Conservation (phyloP, 2,329 filamentous ascomycete species). For the Phoma sp. region DNA sequence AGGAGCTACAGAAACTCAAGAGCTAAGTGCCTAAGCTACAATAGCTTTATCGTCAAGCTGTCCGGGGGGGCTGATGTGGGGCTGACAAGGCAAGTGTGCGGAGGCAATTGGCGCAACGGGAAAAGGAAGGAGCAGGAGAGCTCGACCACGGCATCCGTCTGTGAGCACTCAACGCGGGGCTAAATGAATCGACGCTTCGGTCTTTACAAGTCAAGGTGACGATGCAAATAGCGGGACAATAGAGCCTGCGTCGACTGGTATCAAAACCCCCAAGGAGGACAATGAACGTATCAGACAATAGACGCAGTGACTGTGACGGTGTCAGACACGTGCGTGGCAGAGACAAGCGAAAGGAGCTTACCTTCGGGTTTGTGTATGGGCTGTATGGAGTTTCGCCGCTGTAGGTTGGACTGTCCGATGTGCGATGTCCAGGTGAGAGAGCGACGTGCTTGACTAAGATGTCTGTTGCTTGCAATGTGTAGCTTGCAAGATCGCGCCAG, state of each 20-base stretch:
- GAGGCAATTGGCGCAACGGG: slow-evolving; percentile 8
- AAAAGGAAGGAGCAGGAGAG: slow-evolving; percentile 4
- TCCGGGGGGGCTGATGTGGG: neutral
- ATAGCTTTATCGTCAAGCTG: neutral
- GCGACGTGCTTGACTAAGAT: neutral
- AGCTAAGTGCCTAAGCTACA: neutral
- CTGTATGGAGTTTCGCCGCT: neutral
- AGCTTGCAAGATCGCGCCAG: neutral
- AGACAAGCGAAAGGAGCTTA: neutral
- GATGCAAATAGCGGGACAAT: neutral
- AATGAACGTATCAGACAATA: neutral
- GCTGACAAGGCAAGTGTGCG: neutral
- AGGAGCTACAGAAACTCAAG: neutral
- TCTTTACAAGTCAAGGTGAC: neutral
- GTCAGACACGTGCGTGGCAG: neutral
- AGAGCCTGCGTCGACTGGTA: neutral
- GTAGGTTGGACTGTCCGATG: neutral
- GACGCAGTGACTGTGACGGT: neutral
- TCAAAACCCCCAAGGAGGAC: neutral
- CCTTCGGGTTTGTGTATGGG: neutral
- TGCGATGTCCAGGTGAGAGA: slow-evolving; percentile 9
- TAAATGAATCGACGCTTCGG: neutral
- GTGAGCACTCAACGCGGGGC: slow-evolving; percentile 2
- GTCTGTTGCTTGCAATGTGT: neutral
- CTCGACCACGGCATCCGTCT: slow-evolving; percentile 2